Base-by-base conservation (phyloP, 2,329 filamentous ascomycete genomes). In the Ascochyta rabiei region DNA sequence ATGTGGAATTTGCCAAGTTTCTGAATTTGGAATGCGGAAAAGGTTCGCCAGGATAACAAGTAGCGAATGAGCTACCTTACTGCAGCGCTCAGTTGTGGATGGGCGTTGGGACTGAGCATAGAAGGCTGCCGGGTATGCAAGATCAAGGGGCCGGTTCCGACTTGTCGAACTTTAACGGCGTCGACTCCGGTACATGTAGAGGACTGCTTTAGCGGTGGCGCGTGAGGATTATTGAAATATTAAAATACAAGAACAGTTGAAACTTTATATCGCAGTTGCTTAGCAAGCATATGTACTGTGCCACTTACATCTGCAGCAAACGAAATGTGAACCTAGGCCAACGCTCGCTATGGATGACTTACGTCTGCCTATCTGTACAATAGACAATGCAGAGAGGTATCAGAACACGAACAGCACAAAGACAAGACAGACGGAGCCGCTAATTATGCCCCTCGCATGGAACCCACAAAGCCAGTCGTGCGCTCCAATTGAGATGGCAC, bases 341-440 rank as follows among this genome's bases (percentile, higher is more conserved):
- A 55, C 35, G 46, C 46, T 50, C 41, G 52, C 52, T 55, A 46
- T 50, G 52, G 40, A 41, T 41, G 35, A 55, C 46, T 43, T 45
- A 41, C 51, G 45, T 55, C 41, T 49, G 52, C 52, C 30, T 37
- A 54, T 41, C 45, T 35, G 40, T 49, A 49, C 46, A 46, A 50
- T 55, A 45, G 52, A 43, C 52, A 30, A 49, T 45, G 52, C 52
- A 55, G 52, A 50, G 46, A 55, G 52, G 52, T 55, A 55, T 55
- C 52, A 50, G 52, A 55, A 55, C 52, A 50, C 41, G 52, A 55
- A 55, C 52, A 50, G 47, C 31, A 45, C 31, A 45, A 50, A 55
- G 31, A 55, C 42, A 37, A 55, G 46, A 55, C 52, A 38, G 35
- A 38, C 35, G 43, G 37, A 55, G 47, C 52, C 52, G 52, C 52